phyloP scores from a whole-genome alignment of 768 basidiomycete genomes.

The Leccinum pellstonianum region DNA sequence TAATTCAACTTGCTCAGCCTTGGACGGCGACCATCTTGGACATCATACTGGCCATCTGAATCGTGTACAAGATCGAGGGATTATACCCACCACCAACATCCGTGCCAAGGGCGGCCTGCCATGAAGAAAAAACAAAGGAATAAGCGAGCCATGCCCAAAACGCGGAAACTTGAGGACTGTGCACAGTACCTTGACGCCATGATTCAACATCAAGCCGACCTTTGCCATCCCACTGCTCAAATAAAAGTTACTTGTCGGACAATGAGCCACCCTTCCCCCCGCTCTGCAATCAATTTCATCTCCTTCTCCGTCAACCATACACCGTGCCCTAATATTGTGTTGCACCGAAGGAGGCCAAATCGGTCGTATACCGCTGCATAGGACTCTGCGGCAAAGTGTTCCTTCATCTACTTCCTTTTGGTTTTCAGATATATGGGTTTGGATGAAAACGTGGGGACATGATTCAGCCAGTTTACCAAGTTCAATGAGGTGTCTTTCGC shows the following conservation, averaged over 20 bases:
- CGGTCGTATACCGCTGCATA: slow-evolving; percentile 83
- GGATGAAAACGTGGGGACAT: slow-evolving; percentile 65
- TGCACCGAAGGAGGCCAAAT: slow-evolving; percentile 65
- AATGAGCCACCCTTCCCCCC: slow-evolving; percentile 80
- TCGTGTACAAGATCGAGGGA: slow-evolving; percentile 70
- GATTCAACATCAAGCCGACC: slow-evolving; percentile 73
- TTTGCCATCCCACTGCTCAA: slow-evolving; percentile 79
- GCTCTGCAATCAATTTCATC: slow-evolving; percentile 59
- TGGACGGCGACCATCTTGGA: slow-evolving; percentile 67
- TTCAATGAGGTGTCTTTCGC: slow-evolving; percentile 54
- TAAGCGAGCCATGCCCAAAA: background rate
- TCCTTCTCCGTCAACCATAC: slow-evolving; percentile 75
- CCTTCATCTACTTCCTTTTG: slow-evolving; percentile 61
- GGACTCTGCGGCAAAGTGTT: slow-evolving; percentile 62
- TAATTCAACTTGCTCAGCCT: slow-evolving; percentile 26
- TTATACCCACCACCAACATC: slow-evolving; percentile 86
- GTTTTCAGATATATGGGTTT: slow-evolving; percentile 93
- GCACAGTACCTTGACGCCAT: slow-evolving; percentile 70
- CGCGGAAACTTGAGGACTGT: background rate
- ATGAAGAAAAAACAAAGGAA: background rate
- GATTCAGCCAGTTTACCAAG: slow-evolving; percentile 58
- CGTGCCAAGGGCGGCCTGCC: slow-evolving; percentile 85
- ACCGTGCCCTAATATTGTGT: slow-evolving; percentile 85
- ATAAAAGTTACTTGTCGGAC: slow-evolving; percentile 94
- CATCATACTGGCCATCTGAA: slow-evolving; percentile 74